Conservation (phyloP, 2,329 filamentous ascomycete genomes). For the Phialophora chinensis region DNA sequence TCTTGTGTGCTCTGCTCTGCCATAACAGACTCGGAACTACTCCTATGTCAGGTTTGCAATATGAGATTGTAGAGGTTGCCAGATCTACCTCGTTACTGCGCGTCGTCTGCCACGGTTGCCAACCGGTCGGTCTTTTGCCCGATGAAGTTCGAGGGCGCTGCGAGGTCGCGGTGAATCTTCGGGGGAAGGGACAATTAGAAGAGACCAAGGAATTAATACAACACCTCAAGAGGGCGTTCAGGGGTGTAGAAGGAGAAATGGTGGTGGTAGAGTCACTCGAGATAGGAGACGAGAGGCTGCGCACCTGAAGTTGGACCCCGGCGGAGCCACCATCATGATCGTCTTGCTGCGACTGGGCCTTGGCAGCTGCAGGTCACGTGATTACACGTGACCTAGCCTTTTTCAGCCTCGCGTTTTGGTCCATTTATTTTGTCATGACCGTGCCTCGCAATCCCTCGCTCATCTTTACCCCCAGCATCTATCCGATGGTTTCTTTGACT, state of each 20-base stretch:
- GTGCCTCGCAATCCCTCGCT: too few species aligned
- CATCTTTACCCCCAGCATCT: too few species aligned
- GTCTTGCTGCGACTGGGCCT: neutral
- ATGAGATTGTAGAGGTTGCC: neutral
- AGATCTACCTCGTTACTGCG: conserved; percentile 27
- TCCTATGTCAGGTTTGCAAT: neutral
- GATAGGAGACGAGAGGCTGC: conserved; percentile 33
- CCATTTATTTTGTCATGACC: too few species aligned
- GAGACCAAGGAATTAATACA: conserved; percentile 16
- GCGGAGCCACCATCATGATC: conserved; percentile 1
- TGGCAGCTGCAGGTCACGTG: neutral
- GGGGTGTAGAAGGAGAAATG: conserved; percentile 27
- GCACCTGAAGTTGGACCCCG: conserved; percentile 23
- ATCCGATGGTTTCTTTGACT: too few species aligned
- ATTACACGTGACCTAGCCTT: neutral
- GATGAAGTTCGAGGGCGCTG: conserved; percentile 23
- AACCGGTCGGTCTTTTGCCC: conserved; percentile 25
- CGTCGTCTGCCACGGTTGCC: conserved; percentile 36
- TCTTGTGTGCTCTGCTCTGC: conserved; percentile 72
- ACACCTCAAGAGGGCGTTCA: conserved; percentile 27
- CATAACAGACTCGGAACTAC: conserved; percentile 67
- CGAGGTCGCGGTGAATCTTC: conserved; percentile 16
- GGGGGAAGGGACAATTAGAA: conserved; percentile 3
- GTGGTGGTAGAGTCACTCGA: conserved; percentile 28
- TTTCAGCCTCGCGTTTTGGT: neutral